Evolutionary conservation across 2,329 filamentous ascomycete genomes (phyloP), one percentile per base, ranked within the genome.

Genomic region (Trichoderma guizhouense): DNA sequence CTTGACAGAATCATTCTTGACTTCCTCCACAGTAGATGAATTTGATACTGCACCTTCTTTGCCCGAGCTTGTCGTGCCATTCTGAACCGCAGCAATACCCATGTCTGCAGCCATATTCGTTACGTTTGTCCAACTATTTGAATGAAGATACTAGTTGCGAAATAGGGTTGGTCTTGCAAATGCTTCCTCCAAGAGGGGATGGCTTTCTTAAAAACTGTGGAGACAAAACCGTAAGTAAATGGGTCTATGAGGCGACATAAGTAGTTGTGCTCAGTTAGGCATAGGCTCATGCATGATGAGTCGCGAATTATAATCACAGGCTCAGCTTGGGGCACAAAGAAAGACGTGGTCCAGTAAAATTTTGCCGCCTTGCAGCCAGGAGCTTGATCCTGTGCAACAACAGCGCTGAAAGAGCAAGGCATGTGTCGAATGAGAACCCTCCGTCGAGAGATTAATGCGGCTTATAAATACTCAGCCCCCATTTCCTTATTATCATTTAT

Each of bases 91-190:
- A 30, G 24, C n/a, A 5, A 28, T 24, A 11, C 67, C 67, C 18
- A 57, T 57, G 60, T 62, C 57, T 36, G 67, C 67, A 14, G 67
- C 67, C 67, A 69, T 69, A 43, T 28, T 12, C 53, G 28, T 67
- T 15, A 43, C 51, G 24, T 51, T 12, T 36, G 32, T 32, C 5
- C 7, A 32, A 18, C 9, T 47, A 51, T 47, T 61, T 21, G 55
- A 47, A 21, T 14, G 36, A 69, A 24, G 24, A 6, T n/a, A n/a
- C n/a, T n/a, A 24, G 34, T 14, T 53, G 43, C 43, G 24, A 53
- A 53, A 21, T 21, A 61, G 26, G 24, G 28, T 43, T n/a, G 36
- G 43, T 34, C n/a, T 62, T 24, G 15, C 24, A 39, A 24, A 14
- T 15, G 9, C 24, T 24, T 36, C 39, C 28, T 24, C 18, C 9